Conservation (phyloP, 1,284 basidiomycete genomes). For the Ustilago hordei region DNA sequence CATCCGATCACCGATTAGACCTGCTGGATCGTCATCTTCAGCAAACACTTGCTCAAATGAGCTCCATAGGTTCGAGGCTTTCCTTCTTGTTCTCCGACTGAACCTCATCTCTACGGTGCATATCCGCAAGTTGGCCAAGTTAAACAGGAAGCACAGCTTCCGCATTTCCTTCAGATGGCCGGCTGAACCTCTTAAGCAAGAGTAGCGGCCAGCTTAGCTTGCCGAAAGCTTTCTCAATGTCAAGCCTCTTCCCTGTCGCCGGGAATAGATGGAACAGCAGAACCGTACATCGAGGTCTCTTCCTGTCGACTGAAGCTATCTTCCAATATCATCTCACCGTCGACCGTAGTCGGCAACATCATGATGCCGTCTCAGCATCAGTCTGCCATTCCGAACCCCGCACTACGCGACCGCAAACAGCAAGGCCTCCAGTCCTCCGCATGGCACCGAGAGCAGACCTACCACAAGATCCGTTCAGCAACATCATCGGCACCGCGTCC, state of each 20-base stretch:
- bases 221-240: background rate
- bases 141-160: background rate
- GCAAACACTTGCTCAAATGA: background rate
- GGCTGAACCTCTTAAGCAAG: background rate
- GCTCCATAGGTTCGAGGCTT: background rate
- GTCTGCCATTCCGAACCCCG: constrained; percentile 8
- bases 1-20: too few relatives aligned
- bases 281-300: too few relatives aligned
- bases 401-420: constrained; percentile 16
- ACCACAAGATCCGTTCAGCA: background rate
- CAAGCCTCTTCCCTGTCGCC: too few relatives aligned
- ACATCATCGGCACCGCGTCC: constrained; percentile 15
- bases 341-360: constrained; percentile 1
- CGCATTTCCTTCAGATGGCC: background rate
- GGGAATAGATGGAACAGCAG: too few relatives aligned
- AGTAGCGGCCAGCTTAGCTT: background rate
- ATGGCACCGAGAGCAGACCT: background rate
- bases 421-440: background rate
- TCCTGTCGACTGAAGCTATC: background rate
- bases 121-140: background rate
- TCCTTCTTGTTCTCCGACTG: background rate
- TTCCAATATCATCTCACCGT: background rate
- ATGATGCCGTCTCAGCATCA: constrained; percentile 12
- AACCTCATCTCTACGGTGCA: background rate
- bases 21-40: too few relatives aligned